Evolutionary conservation across 208 protist genomes (phyloP).

Genomic region (Kentomonas sorsogonicus): DNA sequence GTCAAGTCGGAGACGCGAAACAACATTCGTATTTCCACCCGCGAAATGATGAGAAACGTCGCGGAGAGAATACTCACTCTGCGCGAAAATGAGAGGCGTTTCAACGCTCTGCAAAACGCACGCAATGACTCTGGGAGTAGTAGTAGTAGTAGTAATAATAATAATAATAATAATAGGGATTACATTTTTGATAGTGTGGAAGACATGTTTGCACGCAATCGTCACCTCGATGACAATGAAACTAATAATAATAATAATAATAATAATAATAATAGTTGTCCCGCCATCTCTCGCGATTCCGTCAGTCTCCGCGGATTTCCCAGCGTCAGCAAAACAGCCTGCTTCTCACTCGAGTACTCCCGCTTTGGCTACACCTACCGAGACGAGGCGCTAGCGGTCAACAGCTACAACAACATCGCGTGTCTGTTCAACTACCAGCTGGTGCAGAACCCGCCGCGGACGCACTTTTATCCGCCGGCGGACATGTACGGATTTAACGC

Average conservation of each 20-base stretch:
- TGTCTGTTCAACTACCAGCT: slow-evolving; percentile 70
- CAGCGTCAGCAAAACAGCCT: slow-evolving; percentile 36
- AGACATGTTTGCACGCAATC: too few relatives aligned
- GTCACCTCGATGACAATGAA: background rate
- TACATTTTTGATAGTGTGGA: too few relatives aligned
- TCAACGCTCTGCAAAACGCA: slow-evolving; percentile 13
- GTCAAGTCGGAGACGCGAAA: slow-evolving; percentile 38
- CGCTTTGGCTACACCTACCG: slow-evolving; percentile 53
- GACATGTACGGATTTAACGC: too few relatives aligned
- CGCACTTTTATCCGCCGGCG: slow-evolving; percentile 37
- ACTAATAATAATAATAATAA: slow-evolving; percentile 1
- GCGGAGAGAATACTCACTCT: slow-evolving; percentile 38
- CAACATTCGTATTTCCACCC: slow-evolving; percentile 39
- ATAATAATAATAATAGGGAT: background rate
- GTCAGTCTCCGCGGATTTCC: slow-evolving; percentile 21
- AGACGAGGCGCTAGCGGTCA: slow-evolving; percentile 40
- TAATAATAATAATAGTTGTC: background rate
- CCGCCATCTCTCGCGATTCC: background rate
- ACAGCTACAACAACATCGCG: slow-evolving; percentile 89
- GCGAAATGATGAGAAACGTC: slow-evolving; percentile 52
- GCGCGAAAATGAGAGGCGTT: slow-evolving; percentile 25
- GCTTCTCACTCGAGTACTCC: slow-evolving; percentile 80
- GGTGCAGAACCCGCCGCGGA: slow-evolving; percentile 48
- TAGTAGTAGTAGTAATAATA: slow-evolving; percentile 4
- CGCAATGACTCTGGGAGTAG: background rate